Base-by-base conservation (phyloP, 345 rosid species). In the Toxicodendron radicans region DNA sequence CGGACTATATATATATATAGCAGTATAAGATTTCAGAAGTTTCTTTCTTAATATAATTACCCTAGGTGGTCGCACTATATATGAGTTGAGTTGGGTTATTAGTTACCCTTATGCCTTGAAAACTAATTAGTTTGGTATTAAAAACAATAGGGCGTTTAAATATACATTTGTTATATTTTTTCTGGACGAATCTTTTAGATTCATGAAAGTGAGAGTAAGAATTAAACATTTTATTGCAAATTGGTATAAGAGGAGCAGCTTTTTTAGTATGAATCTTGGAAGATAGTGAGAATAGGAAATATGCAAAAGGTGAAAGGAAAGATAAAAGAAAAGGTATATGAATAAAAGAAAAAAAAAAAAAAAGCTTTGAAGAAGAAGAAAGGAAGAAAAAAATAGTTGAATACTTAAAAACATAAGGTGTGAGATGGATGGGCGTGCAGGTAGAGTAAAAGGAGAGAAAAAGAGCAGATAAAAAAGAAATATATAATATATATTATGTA, bases 351-450 rank as follows among this genome's bases (percentile, higher is more conserved):
- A 77, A 68, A 73, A 61, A 77, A 69, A 73, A 66, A 58, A 81
- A 80, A 75, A 48, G 72, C 58, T 65, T 71, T 74, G 76, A 41
- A 64, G 71, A 27, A 35, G 41, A 70, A 73, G 27, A 24, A 10
- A 38, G 20, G 45, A 49, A 56, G 45, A 49, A 56, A 52, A 75
- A 18, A 62, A 75, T 7, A 10, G 23, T 27, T 24, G 62, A 33
- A 9, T 17, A 10, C 48, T 21, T 12, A 74, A 9, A n/a, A n/a
- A 10, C 23, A 18, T 10, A 38, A 77, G 45, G 73, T 52, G 56
- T 49, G 51, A 21, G 54, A 46, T 54, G 58, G 78, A 79, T 60
- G 86, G 83, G 85, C 84, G 81, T 79, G 85, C 82, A 77, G 48
- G 57, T 61, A 18, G 64, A 62, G 7, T 52, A 46, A 68, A 62